Evolutionary conservation across 441 rosid genomes (phyloP), one percentile per base, ranked within the genome.

Genomic region (Populus hybrid): DNA sequence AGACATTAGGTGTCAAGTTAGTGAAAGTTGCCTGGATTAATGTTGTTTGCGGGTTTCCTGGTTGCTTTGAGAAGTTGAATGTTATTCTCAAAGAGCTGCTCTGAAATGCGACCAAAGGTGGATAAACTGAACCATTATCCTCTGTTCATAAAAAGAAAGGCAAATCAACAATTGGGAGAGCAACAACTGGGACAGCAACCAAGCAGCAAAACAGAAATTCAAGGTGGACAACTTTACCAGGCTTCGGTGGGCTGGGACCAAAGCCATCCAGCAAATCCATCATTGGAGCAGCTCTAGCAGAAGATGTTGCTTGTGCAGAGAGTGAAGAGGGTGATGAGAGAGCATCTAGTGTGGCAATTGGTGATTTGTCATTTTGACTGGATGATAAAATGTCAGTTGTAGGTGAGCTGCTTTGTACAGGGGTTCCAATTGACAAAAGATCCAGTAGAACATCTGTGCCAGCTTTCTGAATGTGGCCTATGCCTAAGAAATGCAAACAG

Each of bases 251-350:
- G 84, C 79, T 84, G 63, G 94, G 86, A 56, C 79, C 86, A 87
- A 97, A 89, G 68, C 93, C 97, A 83, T 89, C 97, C 93, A 97
- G 85, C 83, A 94, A 89, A 88, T 94, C 97, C 86, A 93, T 82
- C 85, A 89, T 81, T 33, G 92, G 73, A 84, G 90, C 73, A 87
- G 89, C 82, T 79, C 85, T 87, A 33, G 79, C 75, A 61, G 93
- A 68, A 76, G 90, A 84, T 71, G 83, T 73, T 70, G 89, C 79
- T 40, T 75, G 82, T 76, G 83, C 75, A 56, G 90, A 35, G 63
- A 75, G 78, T 40, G 84, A 81, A 61, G 89, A 66, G 74, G 88
- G 77, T 70, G 90, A 87, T 72, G 91, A 72, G 50, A 91, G 88
- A 70, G 80, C 83, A 82, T 90, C 92, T 73, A 87, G 79, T 64